Conservation (phyloP, 2,329 filamentous ascomycete species). For the Epichloe brachyelytri region DNA sequence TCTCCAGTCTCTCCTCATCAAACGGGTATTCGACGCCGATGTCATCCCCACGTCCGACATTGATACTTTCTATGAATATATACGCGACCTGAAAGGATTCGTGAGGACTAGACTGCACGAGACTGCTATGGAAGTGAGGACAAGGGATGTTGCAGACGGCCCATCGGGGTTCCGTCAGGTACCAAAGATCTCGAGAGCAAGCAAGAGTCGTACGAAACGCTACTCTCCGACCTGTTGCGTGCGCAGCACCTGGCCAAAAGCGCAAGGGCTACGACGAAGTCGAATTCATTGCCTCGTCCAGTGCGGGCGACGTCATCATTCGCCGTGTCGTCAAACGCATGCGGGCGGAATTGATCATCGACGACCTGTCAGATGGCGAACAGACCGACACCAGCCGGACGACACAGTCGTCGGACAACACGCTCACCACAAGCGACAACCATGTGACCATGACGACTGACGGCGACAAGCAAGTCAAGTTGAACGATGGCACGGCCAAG, state of each 20-base stretch:
- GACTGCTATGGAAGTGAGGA: constrained; percentile 48
- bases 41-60: constrained; percentile 60
- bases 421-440: constrained; percentile 16
- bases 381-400: constrained; percentile 23
- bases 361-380: constrained; percentile 38
- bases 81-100: constrained; percentile 64
- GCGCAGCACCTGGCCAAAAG: constrained; percentile 23
- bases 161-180: constrained; percentile 34
- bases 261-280: constrained; percentile 41
- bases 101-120: constrained; percentile 57
- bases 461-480: constrained; percentile 26
- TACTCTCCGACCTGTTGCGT: constrained; percentile 36
- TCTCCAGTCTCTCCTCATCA: constrained; percentile 72
- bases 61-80: constrained; percentile 59
- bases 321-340: constrained; percentile 48
- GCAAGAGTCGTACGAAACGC: constrained; percentile 39
- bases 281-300: constrained; percentile 35
- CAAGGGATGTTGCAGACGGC: constrained; percentile 40
- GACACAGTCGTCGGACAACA: constrained; percentile 17
- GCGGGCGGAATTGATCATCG: constrained; percentile 45
- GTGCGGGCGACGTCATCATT: constrained; percentile 37
- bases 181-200: constrained; percentile 36
- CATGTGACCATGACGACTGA: constrained; percentile 14
- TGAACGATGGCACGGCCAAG: constrained; percentile 36
- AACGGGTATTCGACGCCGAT: constrained; percentile 63